Percentiles rank a stretch among this genome's conserved stretches.
phyloP scores from a whole-genome alignment of 495 filamentous ascomycete genomes.

The Hypoxylon fuscum region DNA sequence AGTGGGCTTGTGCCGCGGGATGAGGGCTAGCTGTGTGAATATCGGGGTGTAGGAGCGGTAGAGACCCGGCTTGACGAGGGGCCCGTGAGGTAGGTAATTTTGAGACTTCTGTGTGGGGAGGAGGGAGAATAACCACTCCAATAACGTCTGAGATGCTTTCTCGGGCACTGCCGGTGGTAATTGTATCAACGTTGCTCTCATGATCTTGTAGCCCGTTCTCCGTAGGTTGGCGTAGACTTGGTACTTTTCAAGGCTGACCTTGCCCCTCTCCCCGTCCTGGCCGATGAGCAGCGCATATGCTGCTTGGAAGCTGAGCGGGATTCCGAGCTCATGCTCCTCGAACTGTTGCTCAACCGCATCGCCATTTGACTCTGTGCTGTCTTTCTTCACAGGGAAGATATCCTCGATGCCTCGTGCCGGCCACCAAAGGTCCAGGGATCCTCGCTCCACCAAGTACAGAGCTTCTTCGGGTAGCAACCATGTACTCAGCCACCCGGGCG shows the following conservation, averaged over 20 bases:
- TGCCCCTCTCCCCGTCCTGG: conserved; percentile 65
- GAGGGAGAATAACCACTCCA: conserved; percentile 55
- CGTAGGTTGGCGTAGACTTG: conserved; percentile 86
- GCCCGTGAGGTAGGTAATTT: conserved; percentile 59
- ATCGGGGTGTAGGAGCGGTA: conserved; percentile 83
- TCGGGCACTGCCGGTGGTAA: conserved; percentile 5
- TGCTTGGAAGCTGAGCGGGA: conserved; percentile 89
- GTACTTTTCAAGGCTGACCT: conserved; percentile 78
- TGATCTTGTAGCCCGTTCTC: conserved; percentile 81
- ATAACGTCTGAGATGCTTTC: conserved; percentile 36
- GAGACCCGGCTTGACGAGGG: conserved; percentile 76
- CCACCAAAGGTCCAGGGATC: conserved; percentile 86
- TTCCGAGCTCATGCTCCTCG: conserved; percentile 65
- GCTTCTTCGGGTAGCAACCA: conserved; percentile 95
- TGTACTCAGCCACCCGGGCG: conserved; percentile 62
- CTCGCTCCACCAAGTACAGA: conserved; percentile 86
- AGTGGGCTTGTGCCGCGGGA: conserved; percentile 74
- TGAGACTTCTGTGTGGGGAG: conserved; percentile 25
- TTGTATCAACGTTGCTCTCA: conserved; percentile 64
- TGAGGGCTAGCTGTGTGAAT: conserved; percentile 77
- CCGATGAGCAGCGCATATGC: conserved; percentile 85
- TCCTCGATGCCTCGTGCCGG: conserved; percentile 58
- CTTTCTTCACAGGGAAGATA: conserved; percentile 45
- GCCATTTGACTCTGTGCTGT: conserved; percentile 23
- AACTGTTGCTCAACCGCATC: conserved; percentile 30